Evolutionary conservation across 2,329 filamentous ascomycete genomes (phyloP), one percentile per base, ranked within the genome.

Genomic region (Parastagonospora nodorum): DNA sequence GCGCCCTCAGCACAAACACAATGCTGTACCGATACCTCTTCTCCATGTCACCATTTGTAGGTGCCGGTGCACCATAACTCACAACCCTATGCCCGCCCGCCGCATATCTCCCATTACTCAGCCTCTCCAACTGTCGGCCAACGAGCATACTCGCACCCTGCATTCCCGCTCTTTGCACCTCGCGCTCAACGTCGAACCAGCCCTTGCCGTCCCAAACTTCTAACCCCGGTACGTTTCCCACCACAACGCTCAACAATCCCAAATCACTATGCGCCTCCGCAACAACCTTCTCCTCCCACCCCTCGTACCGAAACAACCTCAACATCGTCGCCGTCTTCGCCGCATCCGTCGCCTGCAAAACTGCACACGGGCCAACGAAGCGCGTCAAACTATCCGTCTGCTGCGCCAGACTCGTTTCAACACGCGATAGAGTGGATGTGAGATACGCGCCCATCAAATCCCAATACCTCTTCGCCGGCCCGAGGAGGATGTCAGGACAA

Each of bases 211-310:
- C 58, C 66, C 69, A 73, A 2, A 73, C 70, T 40, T 74, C 71
- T 1, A 74, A 42, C 1, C 72, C 72, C n/a, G 72, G 68, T 1
- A 70, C 64, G 45, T 73, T 57, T 2, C 71, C 71, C 1, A 74
- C 59, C 0, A 74, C 72, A 1, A 68, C 57, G 27, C 61, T 67
- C 14, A 74, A 42, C 2, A 74, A 41, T 0, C 72, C 72, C 4
- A 74, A 48, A 59, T 74, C 72, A 1, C 63, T 60, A 50, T 74
- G 72, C 7, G 71, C 60, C 43, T 74, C 72, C 4, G 72, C 71
- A 8, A 74, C 71, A 6, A 69, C 57, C 35, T 73, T 74, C 1
- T 51, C 53, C 5, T 69, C 64, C 64, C 65, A 68, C 1, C 64
- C 65, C 27, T 74, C 71, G 36, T 74, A 74, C 32, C 71, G 45